phyloP scores from a whole-genome alignment of 176 grass and related monocot species.

The Bonia amplexicaulis region DNA sequence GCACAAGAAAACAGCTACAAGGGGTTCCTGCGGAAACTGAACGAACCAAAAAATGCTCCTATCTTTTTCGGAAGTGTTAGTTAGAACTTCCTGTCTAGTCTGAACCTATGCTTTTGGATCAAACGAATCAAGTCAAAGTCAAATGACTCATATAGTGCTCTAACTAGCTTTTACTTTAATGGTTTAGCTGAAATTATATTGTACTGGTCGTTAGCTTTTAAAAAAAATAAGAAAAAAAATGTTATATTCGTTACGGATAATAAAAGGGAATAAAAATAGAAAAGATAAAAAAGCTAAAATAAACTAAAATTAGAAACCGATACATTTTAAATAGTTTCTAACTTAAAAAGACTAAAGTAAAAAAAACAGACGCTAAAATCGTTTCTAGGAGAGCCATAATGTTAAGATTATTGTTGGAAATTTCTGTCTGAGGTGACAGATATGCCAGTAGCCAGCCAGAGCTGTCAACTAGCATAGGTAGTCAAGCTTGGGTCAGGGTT shows the following conservation, averaged over 20 bases:
- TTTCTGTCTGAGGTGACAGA: background rate
- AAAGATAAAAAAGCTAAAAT: no score
- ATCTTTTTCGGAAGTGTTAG: background rate
- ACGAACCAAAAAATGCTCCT: background rate
- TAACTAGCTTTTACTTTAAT: no score
- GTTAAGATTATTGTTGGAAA: background rate
- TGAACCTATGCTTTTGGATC: conserved; percentile 17
- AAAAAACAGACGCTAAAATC: no score
- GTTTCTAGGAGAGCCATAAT: background rate
- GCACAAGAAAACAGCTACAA: background rate
- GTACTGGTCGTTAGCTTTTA: no score
- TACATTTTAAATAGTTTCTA: no score
- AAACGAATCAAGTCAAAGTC: background rate
- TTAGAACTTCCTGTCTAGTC: background rate
- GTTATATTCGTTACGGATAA: no score
- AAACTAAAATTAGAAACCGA: no score
- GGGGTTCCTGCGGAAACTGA: no score
- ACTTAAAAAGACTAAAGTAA: no score
- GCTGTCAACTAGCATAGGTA: background rate
- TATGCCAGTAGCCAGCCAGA: background rate
- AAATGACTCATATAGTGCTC: background rate
- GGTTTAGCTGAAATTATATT: no score
- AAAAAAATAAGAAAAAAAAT: no score
- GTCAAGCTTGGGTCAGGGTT: background rate
- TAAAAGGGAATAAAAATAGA: no score